Conservation (phyloP, 176 grass and related monocot species). For the Luzula sylvatica region DNA sequence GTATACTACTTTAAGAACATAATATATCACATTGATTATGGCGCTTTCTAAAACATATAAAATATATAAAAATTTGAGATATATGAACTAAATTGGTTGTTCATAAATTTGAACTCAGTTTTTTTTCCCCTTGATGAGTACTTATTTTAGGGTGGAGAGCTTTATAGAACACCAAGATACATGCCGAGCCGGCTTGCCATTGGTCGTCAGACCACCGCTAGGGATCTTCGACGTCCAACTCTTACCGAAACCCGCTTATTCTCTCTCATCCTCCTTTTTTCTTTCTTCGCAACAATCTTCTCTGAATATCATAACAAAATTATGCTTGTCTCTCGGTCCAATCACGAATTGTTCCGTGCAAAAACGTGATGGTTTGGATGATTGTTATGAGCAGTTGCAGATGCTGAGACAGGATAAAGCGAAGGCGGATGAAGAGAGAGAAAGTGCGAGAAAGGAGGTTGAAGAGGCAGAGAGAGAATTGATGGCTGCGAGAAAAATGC, state of each 20-base stretch:
- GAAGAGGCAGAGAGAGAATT: constrained; percentile 16
- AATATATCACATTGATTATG: not conserved
- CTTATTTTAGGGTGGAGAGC: constrained; percentile 18
- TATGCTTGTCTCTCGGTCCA: constrained; percentile 14
- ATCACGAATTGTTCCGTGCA: not conserved
- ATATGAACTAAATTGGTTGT: not conserved
- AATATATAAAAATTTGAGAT: no score
- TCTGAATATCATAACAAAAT: constrained; percentile 14
- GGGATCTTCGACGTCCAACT: constrained; percentile 12
- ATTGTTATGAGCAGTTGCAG: not conserved
- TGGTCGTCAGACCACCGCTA: constrained; percentile 2
- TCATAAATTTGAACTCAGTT: not conserved
- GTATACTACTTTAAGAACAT: constrained; percentile 23
- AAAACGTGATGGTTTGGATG: not conserved
- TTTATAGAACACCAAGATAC: constrained; percentile 23
- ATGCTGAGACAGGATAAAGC: constrained; percentile 8
- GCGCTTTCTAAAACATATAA: no score
- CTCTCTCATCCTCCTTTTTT: constrained; percentile 12
- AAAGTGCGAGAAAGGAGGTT: constrained; percentile 15
- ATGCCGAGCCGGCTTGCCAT: not conserved
- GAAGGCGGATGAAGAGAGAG: constrained; percentile 10
- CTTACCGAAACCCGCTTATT: not conserved
- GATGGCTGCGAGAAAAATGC: constrained; percentile 12
- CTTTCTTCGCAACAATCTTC: constrained; percentile 3
- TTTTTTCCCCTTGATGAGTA: not conserved